phyloP scores from a whole-genome alignment of 1,139 yeast species.

The Sugiyamaella grinbergsii region DNA sequence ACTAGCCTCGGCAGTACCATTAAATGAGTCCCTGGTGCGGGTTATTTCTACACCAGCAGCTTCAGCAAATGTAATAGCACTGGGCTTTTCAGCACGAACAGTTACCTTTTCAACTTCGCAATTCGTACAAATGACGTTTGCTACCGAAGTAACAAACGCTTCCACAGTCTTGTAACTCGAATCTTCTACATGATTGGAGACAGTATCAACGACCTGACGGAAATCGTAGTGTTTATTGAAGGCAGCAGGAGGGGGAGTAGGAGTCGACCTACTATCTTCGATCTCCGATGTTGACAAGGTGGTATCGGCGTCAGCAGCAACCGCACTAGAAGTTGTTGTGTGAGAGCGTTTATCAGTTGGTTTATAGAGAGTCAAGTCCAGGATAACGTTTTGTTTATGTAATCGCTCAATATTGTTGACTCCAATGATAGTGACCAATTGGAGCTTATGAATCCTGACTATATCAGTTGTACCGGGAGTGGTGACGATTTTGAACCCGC shows the following conservation, averaged over 20 bases:
- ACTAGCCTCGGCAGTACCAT: constrained; percentile 24
- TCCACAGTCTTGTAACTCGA: constrained; percentile 90
- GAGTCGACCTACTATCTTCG: background rate
- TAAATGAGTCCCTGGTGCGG: constrained; percentile 49
- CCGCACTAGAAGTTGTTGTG: constrained; percentile 6
- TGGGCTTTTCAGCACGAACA: constrained; percentile 78
- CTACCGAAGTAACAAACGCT: constrained; percentile 76
- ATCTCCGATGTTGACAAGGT: constrained; percentile 14
- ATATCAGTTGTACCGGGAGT: constrained; percentile 43
- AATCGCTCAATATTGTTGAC: constrained; percentile 87
- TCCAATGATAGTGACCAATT: constrained; percentile 77
- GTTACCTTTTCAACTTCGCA: constrained; percentile 46
- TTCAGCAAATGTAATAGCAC: constrained; percentile 82
- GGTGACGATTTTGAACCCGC: constrained; percentile 48
- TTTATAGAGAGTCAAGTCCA: constrained; percentile 53
- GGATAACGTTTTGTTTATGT: constrained; percentile 70
- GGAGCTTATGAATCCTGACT: constrained; percentile 55
- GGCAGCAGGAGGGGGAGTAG: constrained; percentile 33
- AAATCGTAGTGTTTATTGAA: constrained; percentile 38
- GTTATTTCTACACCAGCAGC: constrained; percentile 85
- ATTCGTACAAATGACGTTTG: constrained; percentile 58
- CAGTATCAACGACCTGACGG: constrained; percentile 39
- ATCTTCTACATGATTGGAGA: constrained; percentile 60
- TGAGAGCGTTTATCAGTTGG: constrained; percentile 25
- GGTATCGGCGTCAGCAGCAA: constrained; percentile 20